A percentile compares a stretch with the other conserved stretches of the same genome.
Conservation (phyloP, 1,284 basidiomycete species). For the Entoloma clypeatum region DNA sequence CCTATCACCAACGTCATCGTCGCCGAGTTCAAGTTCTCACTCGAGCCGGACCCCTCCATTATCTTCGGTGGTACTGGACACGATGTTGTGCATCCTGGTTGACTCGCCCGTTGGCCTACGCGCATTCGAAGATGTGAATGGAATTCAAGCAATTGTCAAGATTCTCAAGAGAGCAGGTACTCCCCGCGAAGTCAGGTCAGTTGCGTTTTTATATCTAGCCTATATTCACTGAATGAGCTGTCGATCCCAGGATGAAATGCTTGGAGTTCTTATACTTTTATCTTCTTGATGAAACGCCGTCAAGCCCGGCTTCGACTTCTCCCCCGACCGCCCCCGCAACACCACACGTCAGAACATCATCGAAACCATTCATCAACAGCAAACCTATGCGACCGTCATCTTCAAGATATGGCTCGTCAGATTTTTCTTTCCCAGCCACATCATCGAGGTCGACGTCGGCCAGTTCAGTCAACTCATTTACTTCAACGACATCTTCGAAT, state of each 20-base stretch:
- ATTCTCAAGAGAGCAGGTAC: slow-evolving; percentile 80
- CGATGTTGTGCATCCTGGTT: slow-evolving; percentile 79
- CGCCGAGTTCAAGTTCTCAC: slow-evolving; percentile 9
- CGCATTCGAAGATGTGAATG: slow-evolving; percentile 70
- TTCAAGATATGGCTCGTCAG: slow-evolving; percentile 31
- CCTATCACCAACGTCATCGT: slow-evolving; percentile 32
- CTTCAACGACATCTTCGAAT: slow-evolving; percentile 41
- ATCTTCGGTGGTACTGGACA: slow-evolving; percentile 69
- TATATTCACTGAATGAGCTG: slow-evolving; percentile 7
- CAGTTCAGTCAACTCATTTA: slow-evolving; percentile 38
- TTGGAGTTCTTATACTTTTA: slow-evolving; percentile 92
- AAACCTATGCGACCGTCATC: slow-evolving; percentile 29
- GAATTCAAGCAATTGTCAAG: slow-evolving; percentile 77
- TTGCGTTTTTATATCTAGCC: slow-evolving; percentile 9
- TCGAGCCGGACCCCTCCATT: slow-evolving; percentile 23
- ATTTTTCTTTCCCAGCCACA: slow-evolving; percentile 33
- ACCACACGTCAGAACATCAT: slow-evolving; percentile 24
- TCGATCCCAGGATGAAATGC: slow-evolving; percentile 76
- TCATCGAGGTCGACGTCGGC: slow-evolving; percentile 32
- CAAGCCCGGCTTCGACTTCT: slow-evolving; percentile 24
- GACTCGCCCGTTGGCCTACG: slow-evolving; percentile 73
- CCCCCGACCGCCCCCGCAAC: slow-evolving; percentile 33
- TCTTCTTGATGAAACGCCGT: slow-evolving; percentile 69
- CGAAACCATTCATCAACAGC: slow-evolving; percentile 31
- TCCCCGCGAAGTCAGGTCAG: slow-evolving; percentile 78